Conservation (phyloP, 2,329 filamentous ascomycete genomes). For the Talaromyces sp. region DNA sequence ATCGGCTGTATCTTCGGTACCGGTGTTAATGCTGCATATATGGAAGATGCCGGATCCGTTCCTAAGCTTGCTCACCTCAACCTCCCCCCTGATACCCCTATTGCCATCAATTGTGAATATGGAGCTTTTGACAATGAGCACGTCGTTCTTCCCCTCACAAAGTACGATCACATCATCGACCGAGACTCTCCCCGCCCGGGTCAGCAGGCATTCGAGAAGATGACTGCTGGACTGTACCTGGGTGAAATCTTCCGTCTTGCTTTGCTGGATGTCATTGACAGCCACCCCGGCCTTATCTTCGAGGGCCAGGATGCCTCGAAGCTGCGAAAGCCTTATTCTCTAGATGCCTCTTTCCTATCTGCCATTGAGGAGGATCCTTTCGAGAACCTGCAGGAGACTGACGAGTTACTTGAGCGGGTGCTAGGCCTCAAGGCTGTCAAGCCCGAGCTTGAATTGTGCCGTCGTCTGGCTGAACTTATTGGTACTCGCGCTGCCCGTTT, state of each 20-base stretch:
- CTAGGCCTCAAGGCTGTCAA: conserved; percentile 68
- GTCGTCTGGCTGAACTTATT: conserved; percentile 86
- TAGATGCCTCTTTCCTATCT: conserved; percentile 92
- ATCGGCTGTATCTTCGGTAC: conserved; percentile 99
- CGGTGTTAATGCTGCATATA: conserved; percentile 96
- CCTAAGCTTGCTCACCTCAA: conserved; percentile 93
- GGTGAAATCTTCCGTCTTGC: conserved; percentile 92
- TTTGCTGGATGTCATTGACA: conserved; percentile 79
- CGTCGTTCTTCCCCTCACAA: conserved; percentile 77
- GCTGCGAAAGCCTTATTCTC: conserved; percentile 79
- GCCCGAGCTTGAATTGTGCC: conserved; percentile 83
- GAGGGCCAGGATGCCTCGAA: conserved; percentile 74
- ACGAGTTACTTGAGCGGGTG: conserved; percentile 73
- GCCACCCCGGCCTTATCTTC: conserved; percentile 72
- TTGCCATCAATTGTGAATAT: conserved; percentile 98
- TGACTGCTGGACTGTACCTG: conserved; percentile 91
- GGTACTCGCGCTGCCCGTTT: conserved; percentile 90
- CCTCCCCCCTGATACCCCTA: conserved; percentile 75
- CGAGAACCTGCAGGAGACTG: conserved; percentile 89
- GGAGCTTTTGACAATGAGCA: conserved; percentile 95
- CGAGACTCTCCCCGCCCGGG: conserved; percentile 87
- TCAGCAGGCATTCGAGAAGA: conserved; percentile 96
- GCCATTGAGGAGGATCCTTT: conserved; percentile 92
- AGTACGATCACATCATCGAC: conserved; percentile 84
- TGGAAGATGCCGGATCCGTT: conserved; percentile 87